These are phyloP conservation scores for Phytophthora podocarpi DNA, from an alignment of 352 stramenopile species.

Conservation along the genomic window DNA sequence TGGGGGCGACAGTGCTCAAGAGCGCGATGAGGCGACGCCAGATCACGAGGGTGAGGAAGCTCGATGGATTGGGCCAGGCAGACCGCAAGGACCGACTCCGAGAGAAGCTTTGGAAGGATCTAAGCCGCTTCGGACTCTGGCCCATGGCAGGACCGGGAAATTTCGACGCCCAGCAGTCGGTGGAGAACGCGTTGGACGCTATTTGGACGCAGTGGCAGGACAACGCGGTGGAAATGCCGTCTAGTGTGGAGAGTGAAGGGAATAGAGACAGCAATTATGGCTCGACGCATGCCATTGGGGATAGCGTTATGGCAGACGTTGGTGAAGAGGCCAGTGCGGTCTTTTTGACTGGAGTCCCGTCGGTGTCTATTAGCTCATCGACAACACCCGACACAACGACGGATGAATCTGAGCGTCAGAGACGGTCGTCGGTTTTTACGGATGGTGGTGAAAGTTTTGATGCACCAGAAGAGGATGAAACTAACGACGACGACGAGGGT, in stretches of 20 bases:
- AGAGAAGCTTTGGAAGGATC: conserved; percentile 64
- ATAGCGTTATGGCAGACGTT: conserved; percentile 9
- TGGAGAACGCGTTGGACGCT: conserved; percentile 55
- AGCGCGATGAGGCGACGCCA: conserved; percentile 31
- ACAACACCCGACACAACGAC: background rate
- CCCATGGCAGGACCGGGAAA: conserved; percentile 30
- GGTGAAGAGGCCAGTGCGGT: conserved; percentile 14
- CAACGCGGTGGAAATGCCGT: background rate
- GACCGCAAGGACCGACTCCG: conserved; percentile 38
- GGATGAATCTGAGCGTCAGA: background rate
- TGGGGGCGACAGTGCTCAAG: conserved; percentile 11
- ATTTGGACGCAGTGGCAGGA: conserved; percentile 67
- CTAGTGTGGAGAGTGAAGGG: background rate
- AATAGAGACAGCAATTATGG: conserved; percentile 2
- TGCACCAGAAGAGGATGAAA: conserved; percentile 22
- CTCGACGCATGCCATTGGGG: background rate
- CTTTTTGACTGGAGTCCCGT: conserved; percentile 39
- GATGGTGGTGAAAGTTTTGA: conserved; percentile 3
- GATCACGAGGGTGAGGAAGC: conserved; percentile 34
- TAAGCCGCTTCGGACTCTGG: conserved; percentile 65
- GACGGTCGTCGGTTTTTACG: conserved; percentile 3
- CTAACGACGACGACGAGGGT: conserved; percentile 27
- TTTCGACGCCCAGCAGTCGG: conserved; percentile 24
- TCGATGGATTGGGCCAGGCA: conserved; percentile 29
- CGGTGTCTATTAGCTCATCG: conserved; percentile 1